phyloP scores from a whole-genome alignment of 306 rosid species.

The Mimosa bimucronata region DNA sequence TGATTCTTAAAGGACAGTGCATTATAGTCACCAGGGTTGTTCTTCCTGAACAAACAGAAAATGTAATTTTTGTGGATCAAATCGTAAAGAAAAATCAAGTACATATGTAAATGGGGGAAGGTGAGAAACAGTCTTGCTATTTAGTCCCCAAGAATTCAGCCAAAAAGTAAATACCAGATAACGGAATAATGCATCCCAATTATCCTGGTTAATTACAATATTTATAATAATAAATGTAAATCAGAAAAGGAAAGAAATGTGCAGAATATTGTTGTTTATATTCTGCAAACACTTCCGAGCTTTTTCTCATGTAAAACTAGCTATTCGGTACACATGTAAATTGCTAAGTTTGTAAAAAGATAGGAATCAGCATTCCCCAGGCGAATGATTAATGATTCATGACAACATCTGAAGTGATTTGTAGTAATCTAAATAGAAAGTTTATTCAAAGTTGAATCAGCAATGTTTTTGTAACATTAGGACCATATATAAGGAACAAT shows the following conservation, averaged over 20 bases:
- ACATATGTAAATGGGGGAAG: background rate
- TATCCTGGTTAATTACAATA: background rate
- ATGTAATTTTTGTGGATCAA: background rate
- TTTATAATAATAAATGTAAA: background rate
- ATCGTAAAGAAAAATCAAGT: background rate
- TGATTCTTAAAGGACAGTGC: background rate
- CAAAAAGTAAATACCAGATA: background rate
- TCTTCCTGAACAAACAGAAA: background rate
- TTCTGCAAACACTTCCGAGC: background rate
- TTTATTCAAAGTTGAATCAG: background rate
- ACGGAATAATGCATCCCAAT: background rate
- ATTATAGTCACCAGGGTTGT: background rate
- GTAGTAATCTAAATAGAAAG: background rate
- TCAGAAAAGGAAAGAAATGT: background rate
- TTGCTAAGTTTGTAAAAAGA: background rate
- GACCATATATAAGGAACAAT: background rate
- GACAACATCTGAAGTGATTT: constrained; percentile 15
- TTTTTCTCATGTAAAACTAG: background rate
- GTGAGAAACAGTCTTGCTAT: background rate
- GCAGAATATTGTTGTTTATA: background rate
- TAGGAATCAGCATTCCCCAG: background rate
- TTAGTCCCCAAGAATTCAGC: background rate
- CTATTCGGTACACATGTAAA: background rate
- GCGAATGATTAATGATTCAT: constrained; percentile 7
- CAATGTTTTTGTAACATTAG: background rate